These are phyloP conservation scores for Lepidium africanum DNA, from an alignment of 345 rosid species.

Conservation along the genomic window DNA sequence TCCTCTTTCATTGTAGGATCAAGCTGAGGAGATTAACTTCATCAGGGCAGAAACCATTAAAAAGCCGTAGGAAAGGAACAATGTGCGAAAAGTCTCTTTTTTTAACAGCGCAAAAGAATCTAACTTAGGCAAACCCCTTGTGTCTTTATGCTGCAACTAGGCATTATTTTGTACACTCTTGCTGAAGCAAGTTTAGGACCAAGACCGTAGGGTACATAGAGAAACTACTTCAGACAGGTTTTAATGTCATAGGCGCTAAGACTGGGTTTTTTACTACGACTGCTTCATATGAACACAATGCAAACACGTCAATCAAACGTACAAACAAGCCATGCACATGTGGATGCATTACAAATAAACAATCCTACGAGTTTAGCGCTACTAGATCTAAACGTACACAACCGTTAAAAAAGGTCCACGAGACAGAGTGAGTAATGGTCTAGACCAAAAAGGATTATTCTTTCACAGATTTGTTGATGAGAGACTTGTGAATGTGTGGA, in stretches of 20 bases:
- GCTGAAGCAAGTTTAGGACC: not conserved
- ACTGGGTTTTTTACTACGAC: no score
- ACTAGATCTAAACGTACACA: conserved; percentile 5
- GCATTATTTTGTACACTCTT: conserved; percentile 3
- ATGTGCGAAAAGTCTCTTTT: not conserved
- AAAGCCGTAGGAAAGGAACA: not conserved
- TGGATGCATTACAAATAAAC: no score
- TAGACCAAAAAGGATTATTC: conserved; percentile 18
- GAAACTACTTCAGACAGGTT: not conserved
- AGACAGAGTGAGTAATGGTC: not conserved
- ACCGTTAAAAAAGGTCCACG: not conserved
- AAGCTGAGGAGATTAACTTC: conserved; percentile 12
- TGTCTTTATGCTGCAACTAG: not conserved
- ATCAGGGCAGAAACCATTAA: not conserved
- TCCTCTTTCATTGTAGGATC: conserved; percentile 5
- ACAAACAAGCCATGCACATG: conserved; percentile 11
- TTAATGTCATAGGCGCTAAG: no score
- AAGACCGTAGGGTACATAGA: not conserved
- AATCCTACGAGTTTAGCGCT: not conserved
- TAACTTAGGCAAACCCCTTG: not conserved
- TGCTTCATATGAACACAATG: not conserved
- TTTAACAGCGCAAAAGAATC: not conserved
- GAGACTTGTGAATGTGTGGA: conserved; percentile 73
- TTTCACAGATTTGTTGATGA: conserved; percentile 61
- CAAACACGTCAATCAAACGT: not conserved